Percentiles rank a stretch among this genome's conserved stretches.
Conservation (phyloP, 192 early-diverging fungal species). For the Entrophospora sp. region DNA sequence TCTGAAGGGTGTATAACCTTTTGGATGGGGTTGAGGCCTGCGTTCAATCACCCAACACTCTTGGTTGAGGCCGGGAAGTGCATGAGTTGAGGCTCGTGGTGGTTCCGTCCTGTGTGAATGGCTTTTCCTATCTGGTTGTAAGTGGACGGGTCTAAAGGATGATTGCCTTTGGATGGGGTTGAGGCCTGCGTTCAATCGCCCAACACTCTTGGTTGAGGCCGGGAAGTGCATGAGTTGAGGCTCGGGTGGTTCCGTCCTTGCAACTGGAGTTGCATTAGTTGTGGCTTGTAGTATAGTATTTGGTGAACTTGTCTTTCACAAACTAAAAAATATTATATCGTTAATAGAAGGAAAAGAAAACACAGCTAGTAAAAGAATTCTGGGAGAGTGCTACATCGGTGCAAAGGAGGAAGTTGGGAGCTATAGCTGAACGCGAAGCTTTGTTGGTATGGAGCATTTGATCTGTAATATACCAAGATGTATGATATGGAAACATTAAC, state of each 20-base stretch:
- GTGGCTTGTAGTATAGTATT: background rate
- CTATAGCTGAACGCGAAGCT: background rate
- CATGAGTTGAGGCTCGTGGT: constrained; percentile 5
- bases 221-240: background rate
- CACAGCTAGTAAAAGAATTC: background rate
- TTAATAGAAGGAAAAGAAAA: background rate
- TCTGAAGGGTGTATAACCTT: background rate
- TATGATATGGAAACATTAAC: background rate
- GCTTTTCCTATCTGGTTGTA: background rate
- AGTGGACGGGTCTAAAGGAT: background rate
- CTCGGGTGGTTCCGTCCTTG: constrained; percentile 16
- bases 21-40: background rate
- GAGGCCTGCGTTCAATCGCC: background rate
- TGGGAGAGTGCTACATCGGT: background rate
- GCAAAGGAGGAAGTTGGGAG: background rate
- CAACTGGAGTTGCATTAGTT: constrained; percentile 1
- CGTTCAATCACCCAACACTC: background rate
- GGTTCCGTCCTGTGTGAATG: constrained; percentile 4
- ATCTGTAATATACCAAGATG: background rate
- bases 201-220: background rate
- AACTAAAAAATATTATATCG: constrained; percentile 2
- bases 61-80: background rate
- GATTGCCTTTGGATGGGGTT: constrained; percentile 8
- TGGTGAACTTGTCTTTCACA: background rate
- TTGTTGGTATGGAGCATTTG: background rate